These are phyloP conservation scores for Myrmaecium sp. DNA, from an alignment of 2,329 filamentous ascomycete species.

Conservation along the genomic window DNA sequence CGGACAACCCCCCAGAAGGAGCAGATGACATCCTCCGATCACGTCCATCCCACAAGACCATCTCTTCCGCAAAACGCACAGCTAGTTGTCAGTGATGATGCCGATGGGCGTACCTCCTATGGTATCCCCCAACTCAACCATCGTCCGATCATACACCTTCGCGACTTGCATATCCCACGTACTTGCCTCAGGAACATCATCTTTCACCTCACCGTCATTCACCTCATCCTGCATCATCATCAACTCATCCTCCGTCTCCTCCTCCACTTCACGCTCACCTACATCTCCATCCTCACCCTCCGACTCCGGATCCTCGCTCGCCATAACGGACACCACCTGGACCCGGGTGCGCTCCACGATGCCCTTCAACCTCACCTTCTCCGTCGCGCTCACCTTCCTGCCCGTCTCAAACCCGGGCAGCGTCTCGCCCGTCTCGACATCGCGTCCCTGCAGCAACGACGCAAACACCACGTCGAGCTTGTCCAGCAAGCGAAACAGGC, in stretches of 20 bases:
- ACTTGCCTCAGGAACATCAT: conserved; percentile 15
- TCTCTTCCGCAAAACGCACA: conserved; percentile 9
- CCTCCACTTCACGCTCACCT: conserved; percentile 21
- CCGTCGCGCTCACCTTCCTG: conserved; percentile 53
- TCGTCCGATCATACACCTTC: conserved; percentile 62
- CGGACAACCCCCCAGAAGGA: conserved; percentile 2
- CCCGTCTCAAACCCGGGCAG: conserved; percentile 55
- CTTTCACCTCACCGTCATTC: conserved; percentile 14
- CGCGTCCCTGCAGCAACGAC: conserved; percentile 50
- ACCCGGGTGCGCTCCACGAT: conserved; percentile 62
- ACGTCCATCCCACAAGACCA: conserved; percentile 6
- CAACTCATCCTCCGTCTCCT: conserved; percentile 12
- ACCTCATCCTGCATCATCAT: conserved; percentile 10
- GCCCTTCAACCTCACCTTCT: conserved; percentile 76
- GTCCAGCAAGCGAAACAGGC: conserved; percentile 52
- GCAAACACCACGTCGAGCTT: conserved; percentile 78
- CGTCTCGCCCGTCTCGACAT: conserved; percentile 45
- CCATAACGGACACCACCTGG: conserved; percentile 51
- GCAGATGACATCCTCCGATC: conserved; percentile 4
- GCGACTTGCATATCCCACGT: conserved; percentile 56
- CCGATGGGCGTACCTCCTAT: conserved; percentile 36
- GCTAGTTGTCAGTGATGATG: conserved; percentile 25
- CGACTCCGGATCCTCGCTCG: conserved; percentile 22
- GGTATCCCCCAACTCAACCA: conserved; percentile 54
- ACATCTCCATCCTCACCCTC: conserved; percentile 9